Percentiles rank a stretch among this genome's conserved stretches.
phyloP scores from a whole-genome alignment of 495 filamentous ascomycete species.

The Sphaerosporella brunnea region DNA sequence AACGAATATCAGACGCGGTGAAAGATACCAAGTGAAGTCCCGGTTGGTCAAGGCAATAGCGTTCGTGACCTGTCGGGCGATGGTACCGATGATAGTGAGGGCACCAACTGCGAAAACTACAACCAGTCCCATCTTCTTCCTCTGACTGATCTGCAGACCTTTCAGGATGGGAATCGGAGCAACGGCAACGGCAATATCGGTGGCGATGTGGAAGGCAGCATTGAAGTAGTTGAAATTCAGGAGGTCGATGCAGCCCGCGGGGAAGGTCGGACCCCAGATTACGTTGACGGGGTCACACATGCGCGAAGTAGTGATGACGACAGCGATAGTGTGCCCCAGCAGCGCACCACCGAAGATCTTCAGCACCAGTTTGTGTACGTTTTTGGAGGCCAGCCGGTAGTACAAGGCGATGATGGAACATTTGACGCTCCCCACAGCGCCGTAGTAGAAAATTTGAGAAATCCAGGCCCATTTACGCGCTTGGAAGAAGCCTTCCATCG shows the following conservation, averaged over 20 bases:
- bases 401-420: slow-evolving; percentile 3
- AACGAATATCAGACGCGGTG: not conserved
- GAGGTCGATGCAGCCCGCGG: slow-evolving; percentile 9
- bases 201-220: slow-evolving; percentile 8
- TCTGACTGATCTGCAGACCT: slow-evolving; percentile 6
- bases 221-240: slow-evolving; percentile 8
- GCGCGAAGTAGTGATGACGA: not conserved
- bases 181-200: slow-evolving; percentile 11
- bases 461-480: slow-evolving; percentile 3
- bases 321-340: not conserved
- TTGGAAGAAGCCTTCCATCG: not conserved
- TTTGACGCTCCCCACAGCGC: not conserved
- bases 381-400: not conserved
- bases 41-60: not conserved
- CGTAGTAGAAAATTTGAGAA: slow-evolving; percentile 7
- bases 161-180: slow-evolving; percentile 12
- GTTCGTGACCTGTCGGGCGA: slow-evolving; percentile 3
- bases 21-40: slow-evolving; percentile 7
- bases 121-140: slow-evolving; percentile 11
- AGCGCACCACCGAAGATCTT: not conserved
- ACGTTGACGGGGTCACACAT: slow-evolving; percentile 1
- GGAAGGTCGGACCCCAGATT: slow-evolving; percentile 10
- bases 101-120: slow-evolving; percentile 3
- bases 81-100: not conserved
- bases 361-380: not conserved